A percentile compares a stretch with the other conserved stretches of the same genome.
phyloP scores from a whole-genome alignment of 371 early-diverging fungal genomes.

The Zancudomyces culisetae region DNA sequence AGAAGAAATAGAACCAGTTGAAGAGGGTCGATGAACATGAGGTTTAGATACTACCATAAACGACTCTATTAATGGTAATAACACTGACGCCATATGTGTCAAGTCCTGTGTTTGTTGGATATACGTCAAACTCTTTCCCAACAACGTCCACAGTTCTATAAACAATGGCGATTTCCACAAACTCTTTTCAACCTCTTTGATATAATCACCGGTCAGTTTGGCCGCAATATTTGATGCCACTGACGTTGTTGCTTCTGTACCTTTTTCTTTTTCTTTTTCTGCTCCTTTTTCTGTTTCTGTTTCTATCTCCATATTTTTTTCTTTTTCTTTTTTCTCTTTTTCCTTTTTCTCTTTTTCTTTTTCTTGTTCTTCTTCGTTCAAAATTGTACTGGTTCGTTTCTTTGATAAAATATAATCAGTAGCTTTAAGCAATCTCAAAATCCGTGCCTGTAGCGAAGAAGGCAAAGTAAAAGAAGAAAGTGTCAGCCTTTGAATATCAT shows the following conservation, averaged over 20 bases:
- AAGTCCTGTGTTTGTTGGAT: slow-evolving; percentile 60
- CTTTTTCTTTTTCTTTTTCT: too few relatives aligned
- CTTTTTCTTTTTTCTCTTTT: too few relatives aligned
- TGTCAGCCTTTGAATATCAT: slow-evolving; percentile 3
- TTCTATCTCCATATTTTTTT: too few relatives aligned
- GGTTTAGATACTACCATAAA: slow-evolving; percentile 83
- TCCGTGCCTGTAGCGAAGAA: slow-evolving; percentile 72
- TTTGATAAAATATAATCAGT: slow-evolving; percentile 39
- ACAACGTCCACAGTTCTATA: slow-evolving; percentile 47
- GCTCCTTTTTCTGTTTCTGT: too few relatives aligned
- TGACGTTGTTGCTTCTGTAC: too few relatives aligned
- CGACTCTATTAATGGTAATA: slow-evolving; percentile 86
- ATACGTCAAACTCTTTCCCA: slow-evolving; percentile 49
- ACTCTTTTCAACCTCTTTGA: background rate
- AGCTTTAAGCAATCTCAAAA: slow-evolving; percentile 83
- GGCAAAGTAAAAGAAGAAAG: slow-evolving; percentile 53
- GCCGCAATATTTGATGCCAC: too few relatives aligned
- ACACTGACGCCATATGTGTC: slow-evolving; percentile 76
- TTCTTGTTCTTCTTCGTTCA: too few relatives aligned
- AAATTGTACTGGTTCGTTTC: background rate
- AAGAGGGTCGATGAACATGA: slow-evolving; percentile 11
- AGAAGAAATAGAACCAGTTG: background rate
- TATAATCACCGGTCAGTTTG: background rate
- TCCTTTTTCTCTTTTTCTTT: too few relatives aligned
- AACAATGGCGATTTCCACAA: background rate